Evolutionary conservation across 2,329 filamentous ascomycete genomes (phyloP), one percentile per base, ranked within the genome.

Genomic region (Cladophialophora carrionii): DNA sequence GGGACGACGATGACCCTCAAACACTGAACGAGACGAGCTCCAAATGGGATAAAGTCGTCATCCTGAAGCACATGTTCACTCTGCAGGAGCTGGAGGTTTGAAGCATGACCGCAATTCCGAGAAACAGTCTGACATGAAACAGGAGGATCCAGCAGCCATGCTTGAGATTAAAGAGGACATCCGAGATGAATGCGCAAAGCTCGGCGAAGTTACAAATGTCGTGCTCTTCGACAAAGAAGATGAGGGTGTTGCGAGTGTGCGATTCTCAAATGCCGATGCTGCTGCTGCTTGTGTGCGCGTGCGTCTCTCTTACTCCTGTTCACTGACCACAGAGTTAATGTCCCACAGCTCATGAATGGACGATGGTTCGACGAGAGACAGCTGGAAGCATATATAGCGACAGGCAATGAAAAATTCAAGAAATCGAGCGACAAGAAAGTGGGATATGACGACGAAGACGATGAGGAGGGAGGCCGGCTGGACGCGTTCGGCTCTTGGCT

Each of bases 161-260:
- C 81, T 96, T 43, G 94, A 98, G 68, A 96, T 98, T 79, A 96
- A 96, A 75, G 90, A 96, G 76, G 95, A 99, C 75, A 91, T 98
- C 62, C 86, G 91, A 53, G 91, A 96, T 57, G 93, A 96, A 78
- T 96, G 92, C 76, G 84, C 86, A 64, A 96, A 96, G 78, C 81
- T 95, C 14, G 95, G 95, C 2, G 84, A 88, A 26, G 91, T 98
- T 41, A 96, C 92, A 34, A 97, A 96, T 74, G 91, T 98, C 48
- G 88, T 95, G 2, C 81, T 99, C 17, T 99, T 90, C 76, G 95
- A 99, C 76, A 83, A 88, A 69, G 96, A 99, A 77, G 80, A 85
- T 3, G 90, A 92, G 0, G 95, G 95, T 20, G 85, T 98, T 43
- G 90, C 93, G 8, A 93, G 88, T 61, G 90, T 99, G 68, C 88